Conservation (phyloP, 345 rosid species). For the Erysimum cheiranthoides region DNA sequence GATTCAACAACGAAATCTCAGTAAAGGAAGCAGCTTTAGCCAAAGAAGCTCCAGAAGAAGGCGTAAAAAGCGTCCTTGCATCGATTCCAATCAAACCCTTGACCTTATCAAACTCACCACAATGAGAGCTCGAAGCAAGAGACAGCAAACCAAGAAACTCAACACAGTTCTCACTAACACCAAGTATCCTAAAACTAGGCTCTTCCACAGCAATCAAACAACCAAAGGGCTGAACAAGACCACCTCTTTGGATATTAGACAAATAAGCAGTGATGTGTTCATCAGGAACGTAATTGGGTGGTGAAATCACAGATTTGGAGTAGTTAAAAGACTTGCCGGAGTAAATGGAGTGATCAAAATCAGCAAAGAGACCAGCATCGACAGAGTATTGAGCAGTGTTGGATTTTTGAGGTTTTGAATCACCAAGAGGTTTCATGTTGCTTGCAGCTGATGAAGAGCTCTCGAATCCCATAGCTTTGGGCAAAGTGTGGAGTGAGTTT, state of each 20-base stretch:
- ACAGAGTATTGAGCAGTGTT: slow-evolving; percentile 68
- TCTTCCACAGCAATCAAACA: slow-evolving; percentile 77
- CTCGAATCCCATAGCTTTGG: slow-evolving; percentile 38
- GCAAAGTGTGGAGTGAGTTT: slow-evolving; percentile 9
- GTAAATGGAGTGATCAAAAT: slow-evolving; percentile 64
- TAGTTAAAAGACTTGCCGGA: slow-evolving; percentile 81
- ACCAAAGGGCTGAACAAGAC: slow-evolving; percentile 78
- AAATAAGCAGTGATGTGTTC: slow-evolving; percentile 72
- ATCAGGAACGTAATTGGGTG: slow-evolving; percentile 59
- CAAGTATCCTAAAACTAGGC: slow-evolving; percentile 59
- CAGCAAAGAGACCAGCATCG: slow-evolving; percentile 76
- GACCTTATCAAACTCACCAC: slow-evolving; percentile 9
- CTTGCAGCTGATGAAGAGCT: slow-evolving; percentile 53
- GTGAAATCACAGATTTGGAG: slow-evolving; percentile 59
- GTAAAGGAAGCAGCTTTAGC: slow-evolving; percentile 67
- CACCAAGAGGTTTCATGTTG: slow-evolving; percentile 54
- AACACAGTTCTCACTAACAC: slow-evolving; percentile 71
- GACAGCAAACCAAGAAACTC: slow-evolving; percentile 58
- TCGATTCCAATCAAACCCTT: slow-evolving; percentile 71
- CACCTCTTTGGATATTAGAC: slow-evolving; percentile 81
- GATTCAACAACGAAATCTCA: slow-evolving; percentile 75
- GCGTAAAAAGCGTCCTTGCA: slow-evolving; percentile 66
- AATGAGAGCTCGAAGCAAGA: slow-evolving; percentile 27
- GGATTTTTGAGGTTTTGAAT: slow-evolving; percentile 43
- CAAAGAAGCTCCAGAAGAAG: slow-evolving; percentile 63